These are phyloP conservation scores for Alternaria angustiovoidea DNA, from an alignment of 2,329 filamentous ascomycete genomes.

Conservation along the genomic window DNA sequence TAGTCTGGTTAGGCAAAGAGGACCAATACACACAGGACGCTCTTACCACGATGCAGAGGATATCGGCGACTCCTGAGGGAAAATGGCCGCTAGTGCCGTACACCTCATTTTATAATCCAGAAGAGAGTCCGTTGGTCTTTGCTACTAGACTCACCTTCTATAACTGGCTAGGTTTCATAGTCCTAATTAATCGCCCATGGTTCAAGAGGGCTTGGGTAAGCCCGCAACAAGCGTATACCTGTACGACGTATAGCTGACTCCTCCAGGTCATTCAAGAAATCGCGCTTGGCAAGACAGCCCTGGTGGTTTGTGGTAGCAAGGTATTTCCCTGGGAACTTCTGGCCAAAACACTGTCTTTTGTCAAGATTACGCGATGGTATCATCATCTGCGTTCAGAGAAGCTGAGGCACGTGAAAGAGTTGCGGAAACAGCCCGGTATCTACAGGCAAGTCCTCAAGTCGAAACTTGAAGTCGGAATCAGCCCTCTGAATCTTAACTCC, in stretches of 20 bases:
- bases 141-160: conserved; percentile 23
- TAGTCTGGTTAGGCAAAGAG: conserved; percentile 45
- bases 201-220: conserved; percentile 41
- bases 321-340: conserved; percentile 32
- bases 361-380: conserved; percentile 36
- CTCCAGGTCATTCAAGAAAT: conserved; percentile 40
- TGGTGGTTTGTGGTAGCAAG: conserved; percentile 30
- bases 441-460: conserved; percentile 32
- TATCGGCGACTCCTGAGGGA: conserved; percentile 27
- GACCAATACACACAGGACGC: conserved; percentile 36
- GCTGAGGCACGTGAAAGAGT: conserved; percentile 25
- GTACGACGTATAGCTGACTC: not conserved
- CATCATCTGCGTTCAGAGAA: conserved; percentile 40
- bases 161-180: conserved; percentile 40
- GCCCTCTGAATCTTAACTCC: conserved; percentile 34
- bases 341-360: conserved; percentile 32
- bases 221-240: not conserved
- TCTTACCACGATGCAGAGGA: conserved; percentile 25
- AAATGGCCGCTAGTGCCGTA: conserved; percentile 31
- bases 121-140: not conserved
- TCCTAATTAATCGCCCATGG: conserved; percentile 39
- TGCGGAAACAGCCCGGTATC: conserved; percentile 28
- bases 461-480: conserved; percentile 27
- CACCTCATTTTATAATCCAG: conserved; percentile 34
- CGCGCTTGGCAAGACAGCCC: conserved; percentile 31